Base-by-base conservation (phyloP, 306 rosid genomes). In the Acacia confusa region DNA sequence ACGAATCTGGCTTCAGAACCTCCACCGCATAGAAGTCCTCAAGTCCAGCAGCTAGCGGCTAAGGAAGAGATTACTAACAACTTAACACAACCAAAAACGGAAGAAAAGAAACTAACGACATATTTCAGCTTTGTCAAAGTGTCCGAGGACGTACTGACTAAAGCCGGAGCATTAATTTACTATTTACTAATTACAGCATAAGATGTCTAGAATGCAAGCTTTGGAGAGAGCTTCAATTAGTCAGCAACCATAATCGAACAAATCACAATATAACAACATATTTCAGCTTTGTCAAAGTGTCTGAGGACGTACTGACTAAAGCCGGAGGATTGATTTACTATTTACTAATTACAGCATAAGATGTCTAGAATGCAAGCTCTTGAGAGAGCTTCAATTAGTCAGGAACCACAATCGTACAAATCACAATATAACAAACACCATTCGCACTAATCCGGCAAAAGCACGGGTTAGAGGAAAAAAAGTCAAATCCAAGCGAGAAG, bases 361-460 rank as follows among this genome's bases (percentile, higher is more conserved):
- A 41, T 70, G 27, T 9, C 19, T 19, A 34, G 22, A 66, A 66
- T 34, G n/a, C 34, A 22, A 47, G 16, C 76, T 71, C 14, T 7
- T 25, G 24, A 10, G 15, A 71, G 58, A 72, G 41, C 10, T 74
- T 20, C n/a, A 52, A 75, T 75, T 57, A 57, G 58, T 40, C 53
- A 57, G 70, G 24, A 38, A 57, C 69, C 69, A 38, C 11, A 20
- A 53, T 34, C 9, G 9, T 20, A 20, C 64, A 30, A 30, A 73
- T 12, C 14, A 44, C 9, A 75, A 19, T 61, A 47, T 4, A 84
- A 10, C 81, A 84, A 79, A 58, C 86, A 74, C 17, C 66, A 22
- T 57, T 57, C 19, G 66, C 77, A 50, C 78, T 0, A 74, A 69
- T 47, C 24, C 10, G 24, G 53, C 1, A 70, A 1, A 70, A 22